These are phyloP conservation scores for Heritiera littoralis DNA, from an alignment of 345 rosid species.

Conservation along the genomic window DNA sequence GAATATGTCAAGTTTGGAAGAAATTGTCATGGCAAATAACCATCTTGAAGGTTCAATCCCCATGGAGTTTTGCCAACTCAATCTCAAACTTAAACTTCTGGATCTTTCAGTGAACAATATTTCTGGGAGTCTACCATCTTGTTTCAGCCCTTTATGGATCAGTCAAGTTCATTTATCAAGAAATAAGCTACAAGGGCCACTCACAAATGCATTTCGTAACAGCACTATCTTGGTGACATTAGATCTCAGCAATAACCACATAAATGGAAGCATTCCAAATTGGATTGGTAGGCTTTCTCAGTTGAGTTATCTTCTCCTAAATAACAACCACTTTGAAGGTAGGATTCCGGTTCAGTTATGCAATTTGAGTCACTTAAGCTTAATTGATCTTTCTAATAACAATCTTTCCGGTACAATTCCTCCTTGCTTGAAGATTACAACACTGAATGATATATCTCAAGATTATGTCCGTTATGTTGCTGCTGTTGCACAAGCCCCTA, in stretches of 20 bases:
- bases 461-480: background rate
- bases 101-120: slow-evolving; percentile 19
- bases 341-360: slow-evolving; percentile 26
- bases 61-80: slow-evolving; percentile 12
- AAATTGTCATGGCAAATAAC: background rate
- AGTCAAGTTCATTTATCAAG: background rate
- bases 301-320: slow-evolving; percentile 25
- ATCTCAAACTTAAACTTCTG: background rate
- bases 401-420: slow-evolving; percentile 19
- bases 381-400: slow-evolving; percentile 34
- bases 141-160: background rate
- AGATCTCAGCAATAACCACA: slow-evolving; percentile 12
- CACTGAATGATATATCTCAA: background rate
- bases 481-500: accelerated
- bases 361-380: background rate
- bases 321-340: slow-evolving; percentile 26
- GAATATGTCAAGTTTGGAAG: background rate
- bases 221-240: background rate
- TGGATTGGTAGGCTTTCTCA: background rate
- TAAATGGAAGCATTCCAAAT: background rate
- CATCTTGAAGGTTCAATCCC: slow-evolving; percentile 22
- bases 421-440: slow-evolving; percentile 5
- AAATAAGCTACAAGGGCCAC: slow-evolving; percentile 3
- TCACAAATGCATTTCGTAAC: background rate
- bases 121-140: slow-evolving; percentile 20